These are phyloP conservation scores for Rosa lucieae DNA, from an alignment of 306 rosid genomes.

Conservation along the genomic window DNA sequence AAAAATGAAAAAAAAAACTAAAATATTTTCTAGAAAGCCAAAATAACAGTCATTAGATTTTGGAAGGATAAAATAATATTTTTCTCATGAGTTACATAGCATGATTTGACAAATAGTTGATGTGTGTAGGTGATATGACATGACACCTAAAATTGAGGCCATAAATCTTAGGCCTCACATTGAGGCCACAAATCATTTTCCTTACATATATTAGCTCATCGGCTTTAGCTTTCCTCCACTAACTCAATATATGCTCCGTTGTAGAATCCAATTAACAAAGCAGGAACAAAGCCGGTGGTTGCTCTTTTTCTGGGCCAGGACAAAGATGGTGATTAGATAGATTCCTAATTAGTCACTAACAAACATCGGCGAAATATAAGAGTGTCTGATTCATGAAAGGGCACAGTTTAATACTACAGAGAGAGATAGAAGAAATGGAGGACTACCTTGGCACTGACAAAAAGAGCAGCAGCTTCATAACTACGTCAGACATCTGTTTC, in stretches of 20 bases:
- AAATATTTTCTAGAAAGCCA: too few species aligned
- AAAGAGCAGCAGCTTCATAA: not conserved
- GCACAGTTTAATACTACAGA: not conserved
- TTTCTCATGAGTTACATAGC: too few species aligned
- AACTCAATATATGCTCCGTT: not conserved
- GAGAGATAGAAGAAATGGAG: not conserved
- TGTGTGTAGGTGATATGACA: too few species aligned
- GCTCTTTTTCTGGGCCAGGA: not conserved
- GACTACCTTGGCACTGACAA: not conserved
- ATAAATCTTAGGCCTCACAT: too few species aligned
- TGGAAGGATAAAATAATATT: too few species aligned
- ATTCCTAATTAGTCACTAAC: not conserved
- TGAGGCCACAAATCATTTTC: too few species aligned
- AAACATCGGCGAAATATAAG: not conserved
- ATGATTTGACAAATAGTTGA: too few species aligned
- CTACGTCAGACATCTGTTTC: slow-evolving; percentile 3
- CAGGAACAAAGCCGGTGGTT: slow-evolving; percentile 2
- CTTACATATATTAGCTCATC: not conserved
- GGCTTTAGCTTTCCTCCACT: not conserved
- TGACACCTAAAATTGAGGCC: too few species aligned
- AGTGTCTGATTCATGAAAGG: not conserved
- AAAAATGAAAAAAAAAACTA: too few species aligned
- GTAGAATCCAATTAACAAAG: not conserved
- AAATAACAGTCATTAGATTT: too few species aligned
- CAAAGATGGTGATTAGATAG: slow-evolving; percentile 5